Conservation (phyloP, 768 basidiomycete species). For the Lentinula detonsa region DNA sequence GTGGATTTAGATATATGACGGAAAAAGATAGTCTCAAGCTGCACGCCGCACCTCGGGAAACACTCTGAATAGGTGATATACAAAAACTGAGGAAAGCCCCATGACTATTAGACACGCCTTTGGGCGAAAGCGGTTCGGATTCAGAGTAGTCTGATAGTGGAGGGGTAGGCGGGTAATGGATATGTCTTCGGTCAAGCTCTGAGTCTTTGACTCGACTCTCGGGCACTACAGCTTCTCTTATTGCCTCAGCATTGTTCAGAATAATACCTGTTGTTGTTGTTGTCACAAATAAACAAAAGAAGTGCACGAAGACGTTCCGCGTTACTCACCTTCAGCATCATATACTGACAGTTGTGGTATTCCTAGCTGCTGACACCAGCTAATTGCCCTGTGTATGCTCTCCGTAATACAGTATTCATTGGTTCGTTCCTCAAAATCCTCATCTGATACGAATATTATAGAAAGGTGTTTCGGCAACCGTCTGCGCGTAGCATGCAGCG, state of each 20-base stretch:
- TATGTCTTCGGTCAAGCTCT: constrained; percentile 22
- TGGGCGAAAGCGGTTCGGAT: constrained; percentile 58
- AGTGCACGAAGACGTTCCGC: neutral
- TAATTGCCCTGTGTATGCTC: constrained; percentile 44
- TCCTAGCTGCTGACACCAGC: constrained; percentile 60
- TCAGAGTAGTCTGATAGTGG: constrained; percentile 68
- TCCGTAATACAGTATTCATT: constrained; percentile 41
- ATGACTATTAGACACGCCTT: constrained; percentile 12
- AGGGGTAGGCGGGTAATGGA: constrained; percentile 72
- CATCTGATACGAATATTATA: constrained; percentile 49
- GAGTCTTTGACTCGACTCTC: constrained; percentile 14
- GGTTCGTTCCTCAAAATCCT: constrained; percentile 25
- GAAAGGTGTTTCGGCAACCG: constrained; percentile 65
- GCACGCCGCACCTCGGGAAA: neutral
- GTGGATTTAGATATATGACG: neutral
- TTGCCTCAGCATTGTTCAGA: constrained; percentile 29
- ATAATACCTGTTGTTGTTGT: neutral
- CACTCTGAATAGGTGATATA: constrained; percentile 6
- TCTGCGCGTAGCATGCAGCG: constrained; percentile 44
- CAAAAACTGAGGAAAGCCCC: constrained; percentile 18
- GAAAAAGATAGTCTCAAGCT: neutral
- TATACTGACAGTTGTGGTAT: constrained; percentile 65
- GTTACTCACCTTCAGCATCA: constrained; percentile 57
- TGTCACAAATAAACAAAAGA: neutral
- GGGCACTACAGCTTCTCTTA: constrained; percentile 16